Percentiles rank a stretch among this genome's conserved stretches.
Evolutionary conservation across 768 basidiomycete genomes (phyloP).

Genomic region (Filobasidium wieringae): DNA sequence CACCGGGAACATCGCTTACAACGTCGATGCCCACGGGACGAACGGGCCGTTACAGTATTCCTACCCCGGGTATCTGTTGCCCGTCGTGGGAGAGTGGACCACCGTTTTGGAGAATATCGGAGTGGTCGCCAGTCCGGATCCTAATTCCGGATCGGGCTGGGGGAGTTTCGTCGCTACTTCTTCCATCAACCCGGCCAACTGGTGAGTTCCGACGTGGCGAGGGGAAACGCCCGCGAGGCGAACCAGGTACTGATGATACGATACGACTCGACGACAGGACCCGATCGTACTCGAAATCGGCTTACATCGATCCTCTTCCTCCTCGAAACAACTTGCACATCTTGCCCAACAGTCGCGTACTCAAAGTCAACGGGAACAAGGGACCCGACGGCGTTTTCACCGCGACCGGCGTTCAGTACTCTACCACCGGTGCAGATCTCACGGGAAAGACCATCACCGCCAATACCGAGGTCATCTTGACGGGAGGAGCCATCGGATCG

Average conservation of each 20-base stretch:
- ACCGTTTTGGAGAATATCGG: slow-evolving; percentile 45
- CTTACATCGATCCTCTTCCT: slow-evolving; percentile 56
- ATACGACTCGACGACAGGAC: too few species aligned
- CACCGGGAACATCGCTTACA: slow-evolving; percentile 44
- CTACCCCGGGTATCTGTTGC: slow-evolving; percentile 41
- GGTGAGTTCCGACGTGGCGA: slow-evolving; percentile 26
- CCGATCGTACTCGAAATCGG: slow-evolving; percentile 54
- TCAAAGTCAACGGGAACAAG: slow-evolving; percentile 45
- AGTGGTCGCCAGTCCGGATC: slow-evolving; percentile 41
- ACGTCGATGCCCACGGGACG: slow-evolving; percentile 46
- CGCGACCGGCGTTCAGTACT: slow-evolving; percentile 47
- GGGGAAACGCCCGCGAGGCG: too few species aligned
- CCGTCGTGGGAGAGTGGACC: slow-evolving; percentile 51
- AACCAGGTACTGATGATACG: too few species aligned
- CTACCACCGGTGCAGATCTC: slow-evolving; percentile 28
- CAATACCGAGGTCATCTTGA: slow-evolving; percentile 51
- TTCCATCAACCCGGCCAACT: slow-evolving; percentile 53
- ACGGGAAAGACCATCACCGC: slow-evolving; percentile 45
- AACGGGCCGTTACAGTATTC: slow-evolving; percentile 41
- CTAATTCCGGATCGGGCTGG: slow-evolving; percentile 46
- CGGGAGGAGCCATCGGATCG: slow-evolving; percentile 43
- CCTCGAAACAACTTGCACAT: slow-evolving; percentile 55
- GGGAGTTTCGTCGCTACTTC: slow-evolving; percentile 51
- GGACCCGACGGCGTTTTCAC: slow-evolving; percentile 38
- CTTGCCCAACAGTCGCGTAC: slow-evolving; percentile 52